A percentile compares a stretch with the other conserved stretches of the same genome.
phyloP scores from a whole-genome alignment of 192 early-diverging fungal genomes.

The Chytriomyces confervae region DNA sequence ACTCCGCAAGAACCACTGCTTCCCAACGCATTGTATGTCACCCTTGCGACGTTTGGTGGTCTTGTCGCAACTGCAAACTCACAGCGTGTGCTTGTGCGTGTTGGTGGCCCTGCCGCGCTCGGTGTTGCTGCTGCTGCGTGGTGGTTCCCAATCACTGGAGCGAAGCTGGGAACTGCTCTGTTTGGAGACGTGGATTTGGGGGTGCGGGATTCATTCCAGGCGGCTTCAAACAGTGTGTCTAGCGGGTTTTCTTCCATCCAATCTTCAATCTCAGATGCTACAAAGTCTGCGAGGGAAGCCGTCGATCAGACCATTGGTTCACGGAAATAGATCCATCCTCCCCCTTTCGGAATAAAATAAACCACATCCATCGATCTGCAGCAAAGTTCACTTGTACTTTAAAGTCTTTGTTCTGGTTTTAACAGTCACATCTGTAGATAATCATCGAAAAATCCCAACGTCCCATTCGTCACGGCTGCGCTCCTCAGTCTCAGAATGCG shows the following conservation, averaged over 20 bases:
- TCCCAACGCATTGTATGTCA: slow-evolving; percentile 25
- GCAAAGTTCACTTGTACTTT: too few relatives aligned
- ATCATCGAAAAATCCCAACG: background rate
- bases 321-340: too few relatives aligned
- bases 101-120: background rate
- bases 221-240: background rate
- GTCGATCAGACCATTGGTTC: background rate
- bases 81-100: background rate
- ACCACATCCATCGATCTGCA: too few relatives aligned
- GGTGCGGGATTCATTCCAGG: background rate
- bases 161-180: background rate
- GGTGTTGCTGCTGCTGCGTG: slow-evolving; percentile 17
- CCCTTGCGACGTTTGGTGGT: slow-evolving; percentile 10
- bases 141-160: slow-evolving; percentile 22
- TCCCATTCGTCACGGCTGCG: background rate
- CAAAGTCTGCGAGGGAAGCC: background rate
- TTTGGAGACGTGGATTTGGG: background rate
- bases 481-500: background rate
- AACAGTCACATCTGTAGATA: too few relatives aligned
- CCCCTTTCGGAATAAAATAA: too few relatives aligned
- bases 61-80: slow-evolving; percentile 19
- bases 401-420: too few relatives aligned
- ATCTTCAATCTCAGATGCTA: background rate
- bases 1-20: slow-evolving; percentile 14
- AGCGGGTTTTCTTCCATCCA: background rate